These are phyloP conservation scores for Priceomyces carsonii DNA, from an alignment of 805 yeast species.

Conservation along the genomic window DNA sequence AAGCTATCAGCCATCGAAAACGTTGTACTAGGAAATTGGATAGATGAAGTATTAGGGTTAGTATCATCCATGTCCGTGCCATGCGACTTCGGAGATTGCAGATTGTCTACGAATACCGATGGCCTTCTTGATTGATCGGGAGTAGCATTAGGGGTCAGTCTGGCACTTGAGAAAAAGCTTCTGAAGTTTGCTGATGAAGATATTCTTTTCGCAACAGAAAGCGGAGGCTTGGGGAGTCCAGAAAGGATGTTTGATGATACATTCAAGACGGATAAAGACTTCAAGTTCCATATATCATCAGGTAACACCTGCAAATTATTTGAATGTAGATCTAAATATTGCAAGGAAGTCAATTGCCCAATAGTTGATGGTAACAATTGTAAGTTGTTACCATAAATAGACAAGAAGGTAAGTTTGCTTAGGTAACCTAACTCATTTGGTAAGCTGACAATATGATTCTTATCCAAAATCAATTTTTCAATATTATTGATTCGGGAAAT, in stretches of 20 bases:
- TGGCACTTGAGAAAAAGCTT: conserved; percentile 5
- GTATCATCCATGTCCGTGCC: conserved; percentile 6
- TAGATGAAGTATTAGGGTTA: conserved; percentile 8
- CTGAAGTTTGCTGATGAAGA: conserved; percentile 29
- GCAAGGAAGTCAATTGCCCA: conserved; percentile 58
- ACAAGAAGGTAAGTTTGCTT: conserved; percentile 60
- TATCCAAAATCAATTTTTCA: conserved; percentile 74
- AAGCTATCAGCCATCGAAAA: conserved; percentile 50
- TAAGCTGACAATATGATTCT: conserved; percentile 75
- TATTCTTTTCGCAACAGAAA: conserved; percentile 30
- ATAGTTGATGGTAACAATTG: conserved; percentile 68
- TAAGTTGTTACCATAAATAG: conserved; percentile 73
- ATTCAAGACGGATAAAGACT: conserved; percentile 59
- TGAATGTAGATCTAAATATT: conserved; percentile 74
- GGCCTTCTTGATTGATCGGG: conserved; percentile 9
- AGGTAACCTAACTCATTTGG: conserved; percentile 70
- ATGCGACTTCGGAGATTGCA: background rate
- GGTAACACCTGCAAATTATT: conserved; percentile 77
- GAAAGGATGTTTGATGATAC: conserved; percentile 72
- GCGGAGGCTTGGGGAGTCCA: conserved; percentile 55
- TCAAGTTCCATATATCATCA: conserved; percentile 63
- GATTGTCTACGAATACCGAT: conserved; percentile 1
- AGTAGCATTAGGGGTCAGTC: conserved; percentile 1
- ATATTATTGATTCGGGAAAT: conserved; percentile 61
- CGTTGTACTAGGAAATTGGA: conserved; percentile 6